A percentile compares a stretch with the other conserved stretches of the same genome.
Conservation (phyloP, 257 asterid genomes). For the Capsicum pubescens region DNA sequence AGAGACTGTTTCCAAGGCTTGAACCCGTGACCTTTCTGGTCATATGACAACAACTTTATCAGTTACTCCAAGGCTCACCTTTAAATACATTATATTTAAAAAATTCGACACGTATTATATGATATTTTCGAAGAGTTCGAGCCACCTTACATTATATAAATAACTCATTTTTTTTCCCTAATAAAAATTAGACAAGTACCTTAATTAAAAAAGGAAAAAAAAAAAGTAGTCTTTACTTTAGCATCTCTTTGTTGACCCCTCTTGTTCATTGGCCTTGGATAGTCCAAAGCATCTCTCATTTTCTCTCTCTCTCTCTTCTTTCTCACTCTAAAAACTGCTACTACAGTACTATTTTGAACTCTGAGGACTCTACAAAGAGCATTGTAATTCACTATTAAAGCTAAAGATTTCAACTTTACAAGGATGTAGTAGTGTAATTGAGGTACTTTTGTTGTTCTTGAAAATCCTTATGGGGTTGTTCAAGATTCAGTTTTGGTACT, state of each 20-base stretch:
- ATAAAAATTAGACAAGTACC: background rate
- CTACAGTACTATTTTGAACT: background rate
- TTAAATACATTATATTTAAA: no score
- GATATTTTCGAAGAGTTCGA: no score
- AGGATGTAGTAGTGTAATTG: background rate
- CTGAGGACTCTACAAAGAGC: background rate
- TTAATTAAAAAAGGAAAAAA: background rate
- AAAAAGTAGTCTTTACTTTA: slow-evolving; percentile 18
- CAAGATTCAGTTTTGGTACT: background rate
- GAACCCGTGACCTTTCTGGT: no score
- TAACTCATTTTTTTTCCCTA: background rate
- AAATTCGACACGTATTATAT: no score
- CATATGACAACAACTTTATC: no score
- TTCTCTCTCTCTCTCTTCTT: slow-evolving; percentile 9
- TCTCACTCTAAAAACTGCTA: background rate
- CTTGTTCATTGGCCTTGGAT: background rate
- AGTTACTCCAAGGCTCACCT: no score
- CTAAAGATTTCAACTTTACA: background rate
- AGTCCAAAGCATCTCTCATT: slow-evolving; percentile 28
- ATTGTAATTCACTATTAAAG: no score
- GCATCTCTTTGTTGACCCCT: slow-evolving; percentile 22
- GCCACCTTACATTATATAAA: no score
- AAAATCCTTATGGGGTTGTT: background rate
- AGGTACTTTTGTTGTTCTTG: slow-evolving; percentile 24
- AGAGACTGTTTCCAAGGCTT: no score